Conservation (phyloP, 371 early-diverging fungal species). For the Haplosporangium sp. region DNA sequence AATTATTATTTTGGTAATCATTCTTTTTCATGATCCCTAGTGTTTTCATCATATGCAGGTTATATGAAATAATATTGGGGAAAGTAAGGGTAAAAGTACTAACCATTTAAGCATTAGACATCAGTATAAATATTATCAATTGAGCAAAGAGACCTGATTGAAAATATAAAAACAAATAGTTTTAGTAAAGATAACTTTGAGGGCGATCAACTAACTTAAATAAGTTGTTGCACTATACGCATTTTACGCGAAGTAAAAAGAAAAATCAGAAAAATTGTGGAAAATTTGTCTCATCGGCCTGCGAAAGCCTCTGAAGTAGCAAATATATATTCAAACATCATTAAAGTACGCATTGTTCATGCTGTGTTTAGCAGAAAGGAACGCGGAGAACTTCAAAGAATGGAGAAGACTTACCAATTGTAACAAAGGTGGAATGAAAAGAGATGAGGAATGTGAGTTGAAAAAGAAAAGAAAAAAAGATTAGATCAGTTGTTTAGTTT, state of each 20-base stretch:
- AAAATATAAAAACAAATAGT: neutral
- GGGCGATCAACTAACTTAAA: neutral
- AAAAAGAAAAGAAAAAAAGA: constrained; percentile 7
- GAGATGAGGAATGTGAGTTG: neutral
- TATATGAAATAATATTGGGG: neutral
- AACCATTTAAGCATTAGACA: constrained; percentile 8
- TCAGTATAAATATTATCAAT: neutral
- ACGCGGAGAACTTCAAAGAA: neutral
- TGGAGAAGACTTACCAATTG: neutral
- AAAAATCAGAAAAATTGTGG: constrained; percentile 35
- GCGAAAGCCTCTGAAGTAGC: constrained; percentile 57
- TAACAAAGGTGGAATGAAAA: neutral
- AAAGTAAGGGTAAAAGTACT: neutral
- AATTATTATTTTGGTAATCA: constrained; percentile 40
- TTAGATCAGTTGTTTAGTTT: constrained; percentile 12
- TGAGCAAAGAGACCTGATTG: neutral
- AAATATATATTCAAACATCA: constrained; percentile 56
- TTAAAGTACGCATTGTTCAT: constrained; percentile 2
- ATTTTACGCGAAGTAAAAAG: neutral
- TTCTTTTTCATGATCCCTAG: constrained; percentile 34
- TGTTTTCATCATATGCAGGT: constrained; percentile 44
- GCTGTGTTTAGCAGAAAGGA: neutral
- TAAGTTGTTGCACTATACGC: neutral
- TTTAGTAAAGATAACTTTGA: neutral
- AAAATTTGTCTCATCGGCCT: constrained; percentile 55